Percentiles rank a stretch among this genome's conserved stretches.
These are phyloP conservation scores for Capsicum chinense DNA, from an alignment of 257 asterid genomes.

Conservation along the genomic window DNA sequence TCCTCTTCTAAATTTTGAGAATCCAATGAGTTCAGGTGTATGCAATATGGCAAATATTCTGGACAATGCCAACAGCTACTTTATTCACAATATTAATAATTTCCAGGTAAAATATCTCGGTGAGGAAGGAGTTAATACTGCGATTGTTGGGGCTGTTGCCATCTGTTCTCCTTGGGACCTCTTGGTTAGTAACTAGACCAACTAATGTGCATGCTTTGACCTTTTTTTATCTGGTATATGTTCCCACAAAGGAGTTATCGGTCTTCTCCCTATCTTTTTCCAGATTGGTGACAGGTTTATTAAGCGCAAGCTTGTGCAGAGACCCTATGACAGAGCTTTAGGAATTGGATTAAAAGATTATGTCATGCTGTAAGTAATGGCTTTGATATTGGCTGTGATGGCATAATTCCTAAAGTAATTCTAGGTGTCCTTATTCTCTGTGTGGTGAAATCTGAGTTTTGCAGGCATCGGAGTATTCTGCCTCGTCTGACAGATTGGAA, in stretches of 20 bases:
- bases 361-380: slow-evolving; percentile 61
- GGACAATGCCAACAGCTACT: not conserved
- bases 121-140: slow-evolving; percentile 75
- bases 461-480: slow-evolving; percentile 70
- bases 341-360: slow-evolving; percentile 77
- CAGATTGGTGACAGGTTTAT: slow-evolving; percentile 92
- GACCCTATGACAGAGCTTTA: slow-evolving; percentile 70
- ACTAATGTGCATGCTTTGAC: not conserved
- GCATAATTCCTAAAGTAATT: not conserved
- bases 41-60: not conserved
- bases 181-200: slow-evolving; percentile 59
- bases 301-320: slow-evolving; percentile 69
- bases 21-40: not conserved
- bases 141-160: slow-evolving; percentile 84
- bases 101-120: slow-evolving; percentile 77
- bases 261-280: slow-evolving; percentile 13
- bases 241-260: slow-evolving; percentile 11
- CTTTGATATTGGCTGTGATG: not conserved
- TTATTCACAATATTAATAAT: not conserved
- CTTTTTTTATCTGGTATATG: not conserved
- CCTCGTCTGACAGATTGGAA: slow-evolving; percentile 91
- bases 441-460: slow-evolving; percentile 36
- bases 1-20: not conserved
- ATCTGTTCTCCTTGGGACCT: slow-evolving; percentile 97
- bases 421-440: not conserved